Evolutionary conservation across 495 filamentous ascomycete species (phyloP), one percentile per base, ranked within the genome.

Genomic region (Lasiosphaeria ovina): DNA sequence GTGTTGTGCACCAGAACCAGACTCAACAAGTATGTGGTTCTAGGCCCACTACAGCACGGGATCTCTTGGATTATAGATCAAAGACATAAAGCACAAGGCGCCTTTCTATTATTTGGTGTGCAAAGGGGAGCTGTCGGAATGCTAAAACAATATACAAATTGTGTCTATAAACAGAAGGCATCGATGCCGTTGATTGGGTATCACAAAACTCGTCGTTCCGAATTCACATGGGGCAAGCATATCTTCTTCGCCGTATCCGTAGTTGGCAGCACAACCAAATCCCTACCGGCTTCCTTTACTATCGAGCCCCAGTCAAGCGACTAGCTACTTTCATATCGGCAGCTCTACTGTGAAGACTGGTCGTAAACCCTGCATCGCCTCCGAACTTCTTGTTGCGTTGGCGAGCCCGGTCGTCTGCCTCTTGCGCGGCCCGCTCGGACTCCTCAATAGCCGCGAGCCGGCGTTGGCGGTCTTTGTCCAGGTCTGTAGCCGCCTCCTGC

Each of bases 401-500:
- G 45, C 87, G 77, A 35, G 77, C 80, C 51, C 67, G 74, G 35
- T 87, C 83, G 51, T 96, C 91, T 1, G 79, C 81, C 66, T 89
- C 86, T 36, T 77, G 76, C 62, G 85, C 82, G 16, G 76, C 72
- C 51, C 86, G 77, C 61, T 96, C 91, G 56, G 79, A 79, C 44
- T 83, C 82, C 35, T 81, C 82, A 44, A 94, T 79, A 4, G 86
- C 83, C 1, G 84, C 82, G 24, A 97, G 77, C 33, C 92, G 85
- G 48, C 83, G 81, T 51, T 85, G 84, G 17, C 94, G 89, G 52
- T 89, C 85, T 42, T 79, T 64, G 70, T 97, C 90, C 60, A 98
- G 79, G 11, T 89, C 83, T 3, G 79, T 78, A n/a, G 94, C 94
- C 56, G 90, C 90, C 32, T 83, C 81, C 67, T 92, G 90, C 94